phyloP scores from a whole-genome alignment of 2,329 filamentous ascomycete genomes.

The Diaporthe citriasiana region DNA sequence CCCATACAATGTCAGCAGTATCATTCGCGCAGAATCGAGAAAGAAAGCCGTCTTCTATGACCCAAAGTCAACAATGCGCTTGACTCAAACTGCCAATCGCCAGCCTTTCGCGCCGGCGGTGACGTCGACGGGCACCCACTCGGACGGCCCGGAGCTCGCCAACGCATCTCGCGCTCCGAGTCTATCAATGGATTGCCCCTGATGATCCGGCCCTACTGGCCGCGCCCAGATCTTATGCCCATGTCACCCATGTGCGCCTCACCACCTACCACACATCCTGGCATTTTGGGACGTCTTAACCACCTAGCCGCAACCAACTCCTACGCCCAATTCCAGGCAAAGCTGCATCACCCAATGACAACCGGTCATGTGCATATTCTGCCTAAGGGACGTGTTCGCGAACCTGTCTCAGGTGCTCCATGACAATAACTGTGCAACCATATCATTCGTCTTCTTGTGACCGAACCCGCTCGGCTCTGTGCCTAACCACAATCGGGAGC shows the following conservation, averaged over 20 bases:
- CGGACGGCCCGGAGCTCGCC: conserved; percentile 22
- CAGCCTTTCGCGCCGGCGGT: not conserved
- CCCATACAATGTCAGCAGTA: not conserved
- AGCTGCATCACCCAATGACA: not conserved
- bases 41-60: not conserved
- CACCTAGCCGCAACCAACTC: not conserved
- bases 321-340: not conserved
- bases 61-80: conserved; percentile 11
- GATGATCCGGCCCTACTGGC: conserved; percentile 29
- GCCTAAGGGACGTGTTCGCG: conserved; percentile 4
- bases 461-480: not conserved
- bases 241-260: not conserved
- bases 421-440: not conserved
- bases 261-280: not conserved
- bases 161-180: conserved; percentile 16
- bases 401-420: conserved; percentile 1
- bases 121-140: conserved; percentile 32
- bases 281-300: not conserved
- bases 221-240: not conserved
- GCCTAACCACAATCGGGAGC: not conserved
- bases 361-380: not conserved
- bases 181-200: conserved; percentile 28
- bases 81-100: conserved; percentile 13
- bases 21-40: not conserved
- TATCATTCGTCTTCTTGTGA: not conserved